Evolutionary conservation across 352 stramenopile species (phyloP), one percentile per base, ranked within the genome.

Genomic region (Phytopythium mirpurense): DNA sequence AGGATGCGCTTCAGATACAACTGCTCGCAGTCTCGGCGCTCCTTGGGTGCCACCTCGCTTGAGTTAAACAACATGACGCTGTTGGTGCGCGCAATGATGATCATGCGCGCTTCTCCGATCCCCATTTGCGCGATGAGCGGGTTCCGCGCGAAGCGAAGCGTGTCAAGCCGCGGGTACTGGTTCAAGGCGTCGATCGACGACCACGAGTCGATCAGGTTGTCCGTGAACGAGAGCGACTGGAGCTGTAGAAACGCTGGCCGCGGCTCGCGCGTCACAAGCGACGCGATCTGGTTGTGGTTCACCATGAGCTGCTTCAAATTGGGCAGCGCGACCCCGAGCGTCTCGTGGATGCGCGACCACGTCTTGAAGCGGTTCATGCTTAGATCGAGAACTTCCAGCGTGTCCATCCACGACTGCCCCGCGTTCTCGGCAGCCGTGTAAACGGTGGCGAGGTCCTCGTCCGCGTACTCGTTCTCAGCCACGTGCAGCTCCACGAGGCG

Each of bases 1-100:
- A 90, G 38, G 34, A 95, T 78, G 23, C 83, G 81, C 54, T 90
- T 89, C 18, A 95, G 40, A 47, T 95, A 95, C 26, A 93, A 65
- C 48, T 88, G 79, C 51, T 95, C 85, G 1, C 75, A 80, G 38
- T 95, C 85, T 5, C 55, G 60, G 14, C 83, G 76, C 48, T 95
- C 85, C 49, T 83, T 86, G 12, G 51, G 26, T 2, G 66, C 59
- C 23, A 95, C 66, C 2, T 65, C 67, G 42, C 81, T 92, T 1
- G 60, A 73, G 42, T 95, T 95, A 45, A 93, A 84, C 0, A 75
- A 62, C 19, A 66, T 37, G 12, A 93, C 46, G 15, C 46, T 54
- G 9, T 72, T 63, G 10, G 72, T 71, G 37, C 85, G 76, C 16
- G 85, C 81, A 29, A 95, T 58, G 16, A 92, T 59, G 35, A 88